Evolutionary conservation across 768 basidiomycete genomes (phyloP), one percentile per base, ranked within the genome.

Genomic region (Lactifluus hygrophoroides): DNA sequence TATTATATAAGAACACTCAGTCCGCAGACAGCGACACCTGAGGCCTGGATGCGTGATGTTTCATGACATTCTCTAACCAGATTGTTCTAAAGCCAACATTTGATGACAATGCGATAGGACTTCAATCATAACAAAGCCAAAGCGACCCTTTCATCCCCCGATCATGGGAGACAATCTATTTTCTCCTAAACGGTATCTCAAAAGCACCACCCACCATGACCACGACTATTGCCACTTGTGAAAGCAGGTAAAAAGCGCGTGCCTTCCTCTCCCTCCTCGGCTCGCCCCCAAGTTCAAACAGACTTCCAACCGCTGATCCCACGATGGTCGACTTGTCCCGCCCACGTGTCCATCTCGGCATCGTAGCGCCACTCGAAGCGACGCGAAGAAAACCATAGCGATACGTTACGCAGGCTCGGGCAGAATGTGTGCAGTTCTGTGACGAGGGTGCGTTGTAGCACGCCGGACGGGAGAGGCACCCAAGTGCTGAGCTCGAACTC

Each of bases 361-460:
- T 68, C 62, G 52, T 30, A 53, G 32, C 28, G 57, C 69, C 70
- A 71, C 17, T 65, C 46, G 37, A 65, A 56, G 37, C 68, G 66
- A 34, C 64, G 63, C 23, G 56, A 49, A 8, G 46, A 55, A 16
- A 69, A 35, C 72, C 75, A 73, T 65, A 78, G 65, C 45, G 69
- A 67, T 54, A 76, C 57, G 19, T 59, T 65, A 43, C 66, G 70
- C 28, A 77, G 64, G 27, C 64, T 67, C 5, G 75, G 70, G 42
- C 71, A 67, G 65, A 72, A 77, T 37, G 69, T 69, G 38, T 69
- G 72, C 28, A 75, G 64, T 59, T 77, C 77, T 27, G 71, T 67
- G 51, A 70, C 68, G 62, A 78, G 65, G 61, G 66, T 63, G 57
- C 74, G 73, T 58, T 76, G 74, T 17, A 65, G 51, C 21, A 60